Evolutionary conservation across 164 flowering plant species (phyloP), one percentile per base, ranked within the genome.

Genomic region (Aristolochia californica): DNA sequence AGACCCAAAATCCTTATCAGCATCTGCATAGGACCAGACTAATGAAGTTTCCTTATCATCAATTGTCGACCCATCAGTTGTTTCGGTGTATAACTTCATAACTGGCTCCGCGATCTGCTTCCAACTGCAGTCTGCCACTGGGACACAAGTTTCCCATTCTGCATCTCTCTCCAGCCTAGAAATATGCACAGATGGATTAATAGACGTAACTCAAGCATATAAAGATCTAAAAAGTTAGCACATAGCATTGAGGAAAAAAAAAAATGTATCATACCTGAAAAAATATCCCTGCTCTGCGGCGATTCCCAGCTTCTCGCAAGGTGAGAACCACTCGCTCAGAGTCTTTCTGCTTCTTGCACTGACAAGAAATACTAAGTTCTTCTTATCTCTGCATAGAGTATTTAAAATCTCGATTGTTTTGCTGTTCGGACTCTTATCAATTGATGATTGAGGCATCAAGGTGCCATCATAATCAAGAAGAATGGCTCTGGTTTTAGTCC

Each of bases 401-500:
- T 81, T 80, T 18, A 85, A 55, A 55, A 85, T 74, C 7, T 69
- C 76, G 38, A 85, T 77, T 13, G 81, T 49, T 22, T 75, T 69
- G 20, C 73, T 21, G 66, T 69, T 72, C 22, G 93, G 88, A 25
- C 77, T 75, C 74, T 83, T 83, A 50, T 83, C 83, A 43, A 83
- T 74, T 2, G 85, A 74, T 43, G 62, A 65, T 61, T 81, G 88
- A 20, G 93, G 88, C 80, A 80, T 79, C 51, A 85, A 59, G 18
- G 88, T 83, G 45, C 93, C 93, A 74, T 85, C 93, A 75, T 85
- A 85, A 55, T 85, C 93, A n/a, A 85, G 62, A 62, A 85, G 81
- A 26, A 85, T 83, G n/a, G 82, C 83, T 50, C 93, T 67, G 14
- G 58, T 67, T 27, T 49, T 77, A 44, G 85, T 78, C 68, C 85